Evolutionary conservation across 2,329 filamentous ascomycete species (phyloP).

Genomic region (Monosporascus ibericus): DNA sequence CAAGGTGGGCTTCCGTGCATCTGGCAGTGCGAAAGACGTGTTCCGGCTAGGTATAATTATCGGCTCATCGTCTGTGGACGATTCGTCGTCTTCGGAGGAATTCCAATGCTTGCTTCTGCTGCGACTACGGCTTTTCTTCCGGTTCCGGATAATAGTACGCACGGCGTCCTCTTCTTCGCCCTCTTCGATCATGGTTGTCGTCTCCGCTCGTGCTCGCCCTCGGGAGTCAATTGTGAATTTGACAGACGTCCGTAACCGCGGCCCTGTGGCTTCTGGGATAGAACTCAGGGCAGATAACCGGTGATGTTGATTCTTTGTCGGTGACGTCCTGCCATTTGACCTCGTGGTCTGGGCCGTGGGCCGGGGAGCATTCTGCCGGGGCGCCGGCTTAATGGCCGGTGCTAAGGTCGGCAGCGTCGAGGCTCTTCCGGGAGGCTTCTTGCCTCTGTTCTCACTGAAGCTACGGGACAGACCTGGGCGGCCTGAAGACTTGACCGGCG

Average conservation of each 20-base stretch:
- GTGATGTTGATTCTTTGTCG: conserved; percentile 45
- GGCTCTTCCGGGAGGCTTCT: conserved; percentile 33
- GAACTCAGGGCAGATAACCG: conserved; percentile 48
- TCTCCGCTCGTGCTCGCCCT: conserved; percentile 52
- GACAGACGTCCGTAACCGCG: conserved; percentile 48
- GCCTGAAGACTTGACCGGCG: conserved; percentile 44
- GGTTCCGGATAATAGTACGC: conserved; percentile 14
- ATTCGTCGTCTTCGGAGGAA: conserved; percentile 45
- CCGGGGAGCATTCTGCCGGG: conserved; percentile 21
- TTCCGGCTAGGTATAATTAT: conserved; percentile 59
- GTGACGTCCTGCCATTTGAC: conserved; percentile 43
- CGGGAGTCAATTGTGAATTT: conserved; percentile 59
- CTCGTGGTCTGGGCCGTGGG: conserved; percentile 30
- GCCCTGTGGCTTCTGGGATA: conserved; percentile 48
- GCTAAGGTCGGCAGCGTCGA: conserved; percentile 40
- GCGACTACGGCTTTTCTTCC: conserved; percentile 10
- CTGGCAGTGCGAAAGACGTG: conserved; percentile 51
- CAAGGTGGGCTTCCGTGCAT: conserved; percentile 42
- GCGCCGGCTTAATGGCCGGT: conserved; percentile 34
- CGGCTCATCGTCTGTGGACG: conserved; percentile 57
- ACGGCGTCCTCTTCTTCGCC: conserved; percentile 16
- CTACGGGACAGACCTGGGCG: conserved; percentile 48
- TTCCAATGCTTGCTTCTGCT: conserved; percentile 30
- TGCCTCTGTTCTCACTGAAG: conserved; percentile 47
- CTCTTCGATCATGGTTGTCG: conserved; percentile 34